phyloP scores from a whole-genome alignment of 2,329 filamentous ascomycete genomes.

The Verticillium nubilum region DNA sequence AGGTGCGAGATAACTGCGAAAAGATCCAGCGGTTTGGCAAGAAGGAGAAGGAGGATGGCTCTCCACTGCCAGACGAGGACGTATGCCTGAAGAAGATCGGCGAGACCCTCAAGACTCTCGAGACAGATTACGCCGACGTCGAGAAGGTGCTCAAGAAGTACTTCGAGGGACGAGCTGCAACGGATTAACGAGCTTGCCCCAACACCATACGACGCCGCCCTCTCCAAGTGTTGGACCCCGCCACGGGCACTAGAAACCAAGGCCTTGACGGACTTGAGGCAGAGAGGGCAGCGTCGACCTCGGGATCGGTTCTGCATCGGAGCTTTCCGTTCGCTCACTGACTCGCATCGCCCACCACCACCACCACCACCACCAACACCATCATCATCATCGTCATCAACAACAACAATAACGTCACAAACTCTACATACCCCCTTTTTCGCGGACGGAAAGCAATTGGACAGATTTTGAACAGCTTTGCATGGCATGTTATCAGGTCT shows the following conservation, averaged over 20 bases:
- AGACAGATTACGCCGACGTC: conserved; percentile 70
- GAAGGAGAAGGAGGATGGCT: conserved; percentile 72
- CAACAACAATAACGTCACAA: neutral
- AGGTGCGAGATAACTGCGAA: conserved; percentile 90
- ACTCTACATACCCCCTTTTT: neutral
- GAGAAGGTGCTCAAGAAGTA: conserved; percentile 63
- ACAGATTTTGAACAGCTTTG: neutral
- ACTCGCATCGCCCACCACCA: neutral
- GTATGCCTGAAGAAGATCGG: conserved; percentile 65
- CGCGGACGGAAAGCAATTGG: neutral
- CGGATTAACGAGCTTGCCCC: neutral
- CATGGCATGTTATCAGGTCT: neutral
- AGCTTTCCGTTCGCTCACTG: neutral
- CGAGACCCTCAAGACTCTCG: conserved; percentile 64
- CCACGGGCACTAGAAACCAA: conserved; percentile 25
- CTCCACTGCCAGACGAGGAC: conserved; percentile 58
- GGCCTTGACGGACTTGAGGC: conserved; percentile 19
- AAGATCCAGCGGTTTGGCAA: conserved; percentile 93
- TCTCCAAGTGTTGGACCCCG: conserved; percentile 4
- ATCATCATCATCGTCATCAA: neutral
- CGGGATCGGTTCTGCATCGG: neutral
- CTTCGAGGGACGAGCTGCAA: neutral
- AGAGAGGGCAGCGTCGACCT: neutral
- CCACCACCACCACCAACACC: neutral
- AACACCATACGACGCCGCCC: conserved; percentile 11